These are phyloP conservation scores for Rhizoclosmatium globosum DNA, from an alignment of 192 early-diverging fungal genomes.

Conservation along the genomic window DNA sequence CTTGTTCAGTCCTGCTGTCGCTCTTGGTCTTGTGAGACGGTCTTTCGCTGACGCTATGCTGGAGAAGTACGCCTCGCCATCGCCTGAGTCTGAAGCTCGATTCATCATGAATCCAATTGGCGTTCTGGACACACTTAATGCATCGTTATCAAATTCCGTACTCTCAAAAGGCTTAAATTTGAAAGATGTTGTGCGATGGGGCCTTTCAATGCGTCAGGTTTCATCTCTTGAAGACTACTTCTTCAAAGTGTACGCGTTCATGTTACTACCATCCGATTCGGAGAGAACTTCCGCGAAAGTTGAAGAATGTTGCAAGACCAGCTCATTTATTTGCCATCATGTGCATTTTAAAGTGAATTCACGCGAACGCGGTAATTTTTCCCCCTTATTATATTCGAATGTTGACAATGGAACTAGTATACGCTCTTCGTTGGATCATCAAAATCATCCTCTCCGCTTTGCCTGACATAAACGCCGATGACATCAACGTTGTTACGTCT, in stretches of 20 bases:
- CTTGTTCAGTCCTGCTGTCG: neutral
- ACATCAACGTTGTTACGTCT: neutral
- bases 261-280: neutral
- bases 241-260: conserved; percentile 7
- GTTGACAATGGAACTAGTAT: no score
- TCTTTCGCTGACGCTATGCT: neutral
- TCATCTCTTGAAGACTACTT: neutral
- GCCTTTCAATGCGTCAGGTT: neutral
- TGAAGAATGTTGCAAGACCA: neutral
- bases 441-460: neutral
- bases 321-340: neutral
- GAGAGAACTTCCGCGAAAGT: neutral
- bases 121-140: neutral
- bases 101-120: neutral
- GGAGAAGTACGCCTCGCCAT: neutral
- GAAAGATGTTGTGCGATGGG: neutral
- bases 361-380: conserved; percentile 1
- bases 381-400: neutral
- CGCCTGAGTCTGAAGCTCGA: neutral
- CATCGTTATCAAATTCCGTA: neutral
- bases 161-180: neutral
- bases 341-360: neutral
- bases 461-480: neutral
- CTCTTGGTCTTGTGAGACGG: neutral
- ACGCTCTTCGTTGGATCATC: neutral